Base-by-base conservation (phyloP, 345 rosid genomes). In the Heritiera fomes region DNA sequence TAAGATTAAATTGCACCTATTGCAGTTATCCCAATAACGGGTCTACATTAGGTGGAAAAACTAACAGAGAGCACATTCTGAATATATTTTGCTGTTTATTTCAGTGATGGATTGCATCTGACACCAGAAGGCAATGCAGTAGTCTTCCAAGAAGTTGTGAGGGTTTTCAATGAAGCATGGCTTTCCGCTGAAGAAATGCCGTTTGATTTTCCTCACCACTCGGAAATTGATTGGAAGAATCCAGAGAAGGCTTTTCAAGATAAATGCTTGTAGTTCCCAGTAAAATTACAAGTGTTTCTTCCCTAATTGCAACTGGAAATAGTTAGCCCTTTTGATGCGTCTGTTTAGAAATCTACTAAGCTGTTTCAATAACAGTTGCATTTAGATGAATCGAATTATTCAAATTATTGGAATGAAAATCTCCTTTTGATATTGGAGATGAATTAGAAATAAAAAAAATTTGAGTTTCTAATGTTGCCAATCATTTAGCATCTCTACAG, bases 81-180 rank as follows among this genome's bases (percentile, higher is more conserved):
- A 38, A 2, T 0, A 32, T 77, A 0, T 68, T 66, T 18, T 32
- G 70, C 5, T 53, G 9, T 43, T 11, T 56, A 7, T 70, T 82
- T 81, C 95, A 95, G 98, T 10, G 99, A 93, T 75, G 99, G 97
- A 15, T 79, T 93, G 76, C 99, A 95, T 87, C 86, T 91, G 83
- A 93, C 94, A 4, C 85, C 89, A 28, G 86, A 90, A 81, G 98
- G 97, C 79, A 95, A 91, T 85, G 89, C 85, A 43, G 89, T 92
- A 70, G 97, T 91, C 43, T 84, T 77, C 80, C 71, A 82, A 46
- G 90, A 93, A 86, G 92, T 91, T 73, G 79, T 78, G 49, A 82
- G 81, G 63, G 92, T 87, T 52, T 90, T 91, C 76, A 82, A 56
- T 59, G 94, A 86, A 86, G 91, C 97, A 60, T 82, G 93, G 94